Evolutionary conservation across 345 rosid genomes (phyloP), one percentile per base, ranked within the genome.

Genomic region (Eutrema yunnanense): DNA sequence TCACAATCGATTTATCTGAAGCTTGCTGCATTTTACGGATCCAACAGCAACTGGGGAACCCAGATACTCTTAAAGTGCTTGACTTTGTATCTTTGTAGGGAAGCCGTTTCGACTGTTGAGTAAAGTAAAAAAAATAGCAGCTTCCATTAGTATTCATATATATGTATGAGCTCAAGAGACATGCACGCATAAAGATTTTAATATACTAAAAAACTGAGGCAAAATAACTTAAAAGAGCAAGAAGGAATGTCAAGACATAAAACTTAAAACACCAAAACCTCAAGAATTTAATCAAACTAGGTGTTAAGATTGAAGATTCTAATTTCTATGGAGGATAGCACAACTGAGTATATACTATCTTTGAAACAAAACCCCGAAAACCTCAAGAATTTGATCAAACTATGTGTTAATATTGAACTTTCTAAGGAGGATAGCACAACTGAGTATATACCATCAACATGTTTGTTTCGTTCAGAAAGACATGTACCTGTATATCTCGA

Each of bases 21-120:
- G 98, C 97, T 75, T 90, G 90, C 76, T 90, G 98, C 97, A 92
- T 88, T 78, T 92, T 89, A 71, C 85, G 88, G 66, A 92, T 92
- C 96, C 96, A 92, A 58, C 96, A 87, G 76, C 89, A 85, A 69
- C 85, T 92, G 33, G 96, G 89, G 80, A 85, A 92, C 50, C 89
- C 94, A 59, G 88, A 72, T 22, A 72, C 65, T 50, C 85, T 69
- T 26, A 80, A 51, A 57, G 87, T 67, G 32, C 74, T 65, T 52
- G 90, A 59, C 67, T 78, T 87, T 30, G 82, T 79, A 58, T 86
- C 90, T 81, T 74, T 86, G 79, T 66, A 42, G 2, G 98, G 98
- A 48, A 92, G 96, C 56, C 97, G 92, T 76, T 85, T 90, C 3
- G 92, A 92, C 97, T 92, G 86, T 76, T 33, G 69, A 42, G 56